A percentile compares a stretch with the other conserved stretches of the same genome.
These are phyloP conservation scores for Gonium pectorale DNA, from an alignment of 139 green algal genomes.

Conservation along the genomic window DNA sequence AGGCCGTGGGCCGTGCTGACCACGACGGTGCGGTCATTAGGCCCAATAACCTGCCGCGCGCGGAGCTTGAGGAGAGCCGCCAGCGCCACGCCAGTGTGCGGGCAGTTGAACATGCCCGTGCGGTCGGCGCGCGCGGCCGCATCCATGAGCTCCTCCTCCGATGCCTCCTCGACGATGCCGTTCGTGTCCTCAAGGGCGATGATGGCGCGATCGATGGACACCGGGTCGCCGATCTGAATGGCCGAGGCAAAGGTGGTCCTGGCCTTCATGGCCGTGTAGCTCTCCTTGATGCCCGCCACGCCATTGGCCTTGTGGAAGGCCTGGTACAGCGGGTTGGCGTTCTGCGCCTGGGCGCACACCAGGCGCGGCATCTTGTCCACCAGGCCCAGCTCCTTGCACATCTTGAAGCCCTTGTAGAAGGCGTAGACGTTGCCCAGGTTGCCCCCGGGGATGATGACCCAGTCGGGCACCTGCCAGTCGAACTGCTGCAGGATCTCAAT, in stretches of 20 bases:
- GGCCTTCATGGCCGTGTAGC: conserved; percentile 94
- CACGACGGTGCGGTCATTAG: conserved; percentile 94
- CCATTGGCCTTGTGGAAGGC: conserved; percentile 80
- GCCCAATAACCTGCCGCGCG: conserved; percentile 86
- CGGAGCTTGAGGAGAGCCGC: conserved; percentile 96
- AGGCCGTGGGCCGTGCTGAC: conserved; percentile 97
- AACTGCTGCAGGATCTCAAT: conserved; percentile 99
- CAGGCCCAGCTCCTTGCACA: conserved; percentile 92
- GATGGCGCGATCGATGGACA: conserved; percentile 98
- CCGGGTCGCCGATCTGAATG: conserved; percentile 98
- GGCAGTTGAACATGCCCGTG: conserved; percentile 97
- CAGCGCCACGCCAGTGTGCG: conserved; percentile 94
- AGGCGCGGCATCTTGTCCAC: conserved; percentile 93
- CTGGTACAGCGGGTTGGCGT: conserved; percentile 98
- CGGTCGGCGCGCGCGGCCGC: conserved; percentile 94
- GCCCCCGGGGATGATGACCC: conserved; percentile 97
- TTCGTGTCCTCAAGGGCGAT: conserved; percentile 91
- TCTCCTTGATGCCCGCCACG: conserved; percentile 54
- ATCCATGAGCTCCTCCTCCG: conserved; percentile 99
- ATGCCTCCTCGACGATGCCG: conserved; percentile 98
- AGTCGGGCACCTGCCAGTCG: conserved; percentile 98
- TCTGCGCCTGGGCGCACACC: conserved; percentile 88
- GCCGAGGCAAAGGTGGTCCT: conserved; percentile 96
- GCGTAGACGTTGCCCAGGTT: conserved; percentile 99
- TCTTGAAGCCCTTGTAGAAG: conserved; percentile 98